Conservation (phyloP, 129 eudicot genomes). For the Flaveria robusta region DNA sequence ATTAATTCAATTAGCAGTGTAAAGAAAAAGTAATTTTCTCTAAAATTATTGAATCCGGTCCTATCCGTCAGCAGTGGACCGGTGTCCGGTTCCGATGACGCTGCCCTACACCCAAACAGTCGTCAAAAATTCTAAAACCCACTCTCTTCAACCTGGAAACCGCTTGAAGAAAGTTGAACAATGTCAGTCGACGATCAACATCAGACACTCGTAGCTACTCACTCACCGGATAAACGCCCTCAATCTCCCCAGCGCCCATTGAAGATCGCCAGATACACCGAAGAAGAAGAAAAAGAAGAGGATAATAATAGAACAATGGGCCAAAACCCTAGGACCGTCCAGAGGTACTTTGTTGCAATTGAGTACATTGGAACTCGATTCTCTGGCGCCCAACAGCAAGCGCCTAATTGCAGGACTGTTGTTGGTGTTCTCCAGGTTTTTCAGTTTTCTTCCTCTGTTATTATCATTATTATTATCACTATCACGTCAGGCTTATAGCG, state of each 20-base stretch:
- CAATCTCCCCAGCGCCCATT: conserved; percentile 59
- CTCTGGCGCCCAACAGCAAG: conserved; percentile 84
- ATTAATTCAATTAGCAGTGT: too few species aligned
- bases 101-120: too few species aligned
- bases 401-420: conserved; percentile 64
- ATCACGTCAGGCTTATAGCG: neutral
- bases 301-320: conserved; percentile 39
- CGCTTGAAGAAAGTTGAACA: conserved; percentile 14
- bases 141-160: conserved; percentile 7
- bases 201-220: conserved; percentile 18
- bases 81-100: too few species aligned
- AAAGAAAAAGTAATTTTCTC: too few species aligned
- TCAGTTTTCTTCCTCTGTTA: neutral
- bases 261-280: conserved; percentile 45
- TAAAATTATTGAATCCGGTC: too few species aligned
- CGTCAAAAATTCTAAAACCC: conserved; percentile 21
- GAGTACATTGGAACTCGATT: conserved; percentile 95
- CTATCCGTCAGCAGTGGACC: too few species aligned
- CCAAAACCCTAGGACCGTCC: conserved; percentile 55
- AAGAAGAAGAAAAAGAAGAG: conserved; percentile 35
- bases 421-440: conserved; percentile 84
- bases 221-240: conserved; percentile 42
- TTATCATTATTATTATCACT: neutral
- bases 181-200: conserved; percentile 44
- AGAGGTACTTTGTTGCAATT: conserved; percentile 74